Conservation (phyloP, 2,329 filamentous ascomycete genomes). For the Polychaeton citri region DNA sequence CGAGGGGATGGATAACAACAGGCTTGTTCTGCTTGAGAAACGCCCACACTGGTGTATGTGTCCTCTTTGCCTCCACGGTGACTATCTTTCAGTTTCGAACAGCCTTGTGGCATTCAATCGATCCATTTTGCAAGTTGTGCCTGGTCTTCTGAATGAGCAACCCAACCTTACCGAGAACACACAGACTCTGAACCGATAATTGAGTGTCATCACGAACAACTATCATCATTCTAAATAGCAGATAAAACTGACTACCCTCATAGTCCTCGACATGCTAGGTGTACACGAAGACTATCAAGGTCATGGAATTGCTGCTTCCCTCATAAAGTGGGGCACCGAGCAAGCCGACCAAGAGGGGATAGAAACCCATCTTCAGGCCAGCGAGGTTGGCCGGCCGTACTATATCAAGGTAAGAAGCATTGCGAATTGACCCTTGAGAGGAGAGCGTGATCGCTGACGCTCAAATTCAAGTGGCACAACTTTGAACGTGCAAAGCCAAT, state of each 20-base stretch:
- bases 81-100: too few relatives aligned
- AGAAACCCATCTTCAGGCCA: slow-evolving; percentile 8
- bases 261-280: slow-evolving; percentile 8
- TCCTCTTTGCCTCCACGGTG: not conserved
- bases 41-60: slow-evolving; percentile 5
- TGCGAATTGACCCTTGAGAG: too few relatives aligned
- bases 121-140: too few relatives aligned
- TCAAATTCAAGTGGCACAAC: not conserved
- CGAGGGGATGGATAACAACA: slow-evolving; percentile 6
- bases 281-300: slow-evolving; percentile 7
- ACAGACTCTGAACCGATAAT: too few relatives aligned
- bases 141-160: too few relatives aligned
- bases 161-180: too few relatives aligned
- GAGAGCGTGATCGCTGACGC: too few relatives aligned
- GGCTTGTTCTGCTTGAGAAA: slow-evolving; percentile 5
- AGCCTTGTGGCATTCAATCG: too few relatives aligned
- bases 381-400: slow-evolving; percentile 6
- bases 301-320: slow-evolving; percentile 4
- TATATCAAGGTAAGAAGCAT: slow-evolving; percentile 3
- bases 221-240: too few relatives aligned
- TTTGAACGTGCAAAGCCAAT: not conserved
- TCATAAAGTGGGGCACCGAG: slow-evolving; percentile 9
- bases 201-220: too few relatives aligned
- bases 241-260: too few relatives aligned
- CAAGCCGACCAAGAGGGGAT: slow-evolving; percentile 6